A percentile compares a stretch with the other conserved stretches of the same genome.
Evolutionary conservation across 2,329 filamentous ascomycete species (phyloP).

Genomic region (Pseudocercospora macadamiae): DNA sequence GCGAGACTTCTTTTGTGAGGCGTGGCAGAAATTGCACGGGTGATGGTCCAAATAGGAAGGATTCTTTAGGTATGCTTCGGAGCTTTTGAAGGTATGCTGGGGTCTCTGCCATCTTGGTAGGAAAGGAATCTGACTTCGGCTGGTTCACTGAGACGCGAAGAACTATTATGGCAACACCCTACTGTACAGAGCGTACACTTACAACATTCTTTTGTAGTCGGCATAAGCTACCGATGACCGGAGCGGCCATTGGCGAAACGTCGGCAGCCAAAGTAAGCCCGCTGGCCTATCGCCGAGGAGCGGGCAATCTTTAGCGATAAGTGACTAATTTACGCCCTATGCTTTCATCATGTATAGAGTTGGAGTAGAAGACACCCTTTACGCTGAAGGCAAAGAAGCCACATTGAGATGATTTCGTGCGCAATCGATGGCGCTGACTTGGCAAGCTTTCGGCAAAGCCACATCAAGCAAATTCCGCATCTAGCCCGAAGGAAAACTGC

Average conservation of each 20-base stretch:
- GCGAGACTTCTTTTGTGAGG: conserved; percentile 60
- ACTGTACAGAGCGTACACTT: no score
- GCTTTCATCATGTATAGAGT: neutral
- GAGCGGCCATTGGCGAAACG: neutral
- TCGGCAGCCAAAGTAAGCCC: conserved; percentile 4
- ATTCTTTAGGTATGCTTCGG: conserved; percentile 58
- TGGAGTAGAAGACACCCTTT: neutral
- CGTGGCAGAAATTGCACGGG: conserved; percentile 69
- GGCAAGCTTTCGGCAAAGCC: no score
- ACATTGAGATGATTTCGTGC: no score
- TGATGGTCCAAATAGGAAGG: conserved; percentile 68
- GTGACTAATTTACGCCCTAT: neutral
- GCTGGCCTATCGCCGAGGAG: conserved; percentile 1
- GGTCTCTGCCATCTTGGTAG: conserved; percentile 15
- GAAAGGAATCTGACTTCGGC: no score
- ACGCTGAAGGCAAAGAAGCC: no score
- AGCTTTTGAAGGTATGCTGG: conserved; percentile 30
- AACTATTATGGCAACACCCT: no score
- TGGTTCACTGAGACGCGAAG: no score
- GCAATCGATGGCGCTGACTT: no score
- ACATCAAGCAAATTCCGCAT: no score
- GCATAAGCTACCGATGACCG: neutral
- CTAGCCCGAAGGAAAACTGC: no score
- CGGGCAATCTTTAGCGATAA: neutral
- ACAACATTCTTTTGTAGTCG: neutral